Base-by-base conservation (phyloP, 495 filamentous ascomycete genomes). In the Aspergillus nanangensis region DNA sequence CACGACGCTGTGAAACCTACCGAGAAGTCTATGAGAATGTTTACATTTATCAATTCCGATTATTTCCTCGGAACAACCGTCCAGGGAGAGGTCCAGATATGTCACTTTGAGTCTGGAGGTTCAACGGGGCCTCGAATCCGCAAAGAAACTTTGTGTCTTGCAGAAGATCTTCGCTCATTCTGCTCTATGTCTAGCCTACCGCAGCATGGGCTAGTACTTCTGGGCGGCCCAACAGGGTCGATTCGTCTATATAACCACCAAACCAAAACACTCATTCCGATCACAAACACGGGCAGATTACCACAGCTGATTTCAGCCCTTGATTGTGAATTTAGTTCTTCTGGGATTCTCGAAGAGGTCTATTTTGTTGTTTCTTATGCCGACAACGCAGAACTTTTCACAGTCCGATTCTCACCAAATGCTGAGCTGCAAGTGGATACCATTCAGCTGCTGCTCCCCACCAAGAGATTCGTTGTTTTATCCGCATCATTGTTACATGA, bases 41-140 rank as follows among this genome's bases (percentile, higher is more conserved):
- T 88, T 53, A 71, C 70, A 8, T 90, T 90, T 49, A 56, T 90
- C 18, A 75, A 75, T 2, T 58, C 75, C 1, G 63, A 74, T 33
- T 63, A 62, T 13, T 58, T 93, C 15, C 58, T 91, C 38, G 71
- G 70, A 3, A 81, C 76, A 3, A 82, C 83, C 2, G 71, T 67
- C 10, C 70, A 65, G n/a, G 86, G 84, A 3, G 69, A 75, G 19
- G 47, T 92, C 3, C 71, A 86, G 21, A 56, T 82, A 9, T 83
- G 69, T 8, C 47, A 46, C 43, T 21, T 67, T 21, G 24, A 54
- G 38, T 19, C 44, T 14, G 19, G 38, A 14, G 24, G 38, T 20
- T 24, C 41, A 3, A 11, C 49, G 5, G 50, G 37, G 14, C 52
- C 43, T 2, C 24, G 44, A 7, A 51, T 67, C 17, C 41, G 43